Percentiles rank a stretch among this genome's conserved stretches.
Evolutionary conservation across 139 green algal genomes (phyloP).

Genomic region (Closterium sp.): DNA sequence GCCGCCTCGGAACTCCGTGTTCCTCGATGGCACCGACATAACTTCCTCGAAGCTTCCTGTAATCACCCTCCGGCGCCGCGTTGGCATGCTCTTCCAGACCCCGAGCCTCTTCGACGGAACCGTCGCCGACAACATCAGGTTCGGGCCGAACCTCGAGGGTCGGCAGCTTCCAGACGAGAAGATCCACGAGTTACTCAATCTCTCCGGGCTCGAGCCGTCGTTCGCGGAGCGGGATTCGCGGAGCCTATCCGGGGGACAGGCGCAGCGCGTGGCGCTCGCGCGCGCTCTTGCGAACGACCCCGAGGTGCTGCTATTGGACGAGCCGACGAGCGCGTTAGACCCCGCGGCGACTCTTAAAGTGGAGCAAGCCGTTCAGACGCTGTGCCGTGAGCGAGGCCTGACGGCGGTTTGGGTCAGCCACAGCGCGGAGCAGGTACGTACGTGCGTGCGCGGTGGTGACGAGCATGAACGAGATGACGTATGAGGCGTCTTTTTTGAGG

Average conservation of each 20-base stretch:
- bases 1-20: not conserved
- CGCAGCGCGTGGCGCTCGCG: conserved; percentile 33
- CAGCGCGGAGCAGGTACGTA: not conserved
- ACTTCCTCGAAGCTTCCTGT: conserved; percentile 11
- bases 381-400: conserved; percentile 16
- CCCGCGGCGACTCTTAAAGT: conserved; percentile 13
- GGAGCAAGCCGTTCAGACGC: conserved; percentile 15
- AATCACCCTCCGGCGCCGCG: conserved; percentile 6
- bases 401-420: conserved; percentile 28
- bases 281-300: conserved; percentile 27
- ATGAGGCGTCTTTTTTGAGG: too few species aligned
- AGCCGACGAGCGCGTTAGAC: conserved; percentile 32
- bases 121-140: conserved; percentile 28
- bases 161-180: conserved; percentile 26
- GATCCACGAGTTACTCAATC: conserved; percentile 16
- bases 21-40: conserved; percentile 18
- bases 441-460: too few species aligned
- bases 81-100: conserved; percentile 41
- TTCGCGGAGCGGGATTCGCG: not conserved
- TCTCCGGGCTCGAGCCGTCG: not conserved
- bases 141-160: conserved; percentile 9
- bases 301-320: conserved; percentile 43
- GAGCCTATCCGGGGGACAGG: conserved; percentile 44
- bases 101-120: conserved; percentile 28
- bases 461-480: too few species aligned